Conservation (phyloP, 148 eudicot species). For the Dysphania ambrosioides region DNA sequence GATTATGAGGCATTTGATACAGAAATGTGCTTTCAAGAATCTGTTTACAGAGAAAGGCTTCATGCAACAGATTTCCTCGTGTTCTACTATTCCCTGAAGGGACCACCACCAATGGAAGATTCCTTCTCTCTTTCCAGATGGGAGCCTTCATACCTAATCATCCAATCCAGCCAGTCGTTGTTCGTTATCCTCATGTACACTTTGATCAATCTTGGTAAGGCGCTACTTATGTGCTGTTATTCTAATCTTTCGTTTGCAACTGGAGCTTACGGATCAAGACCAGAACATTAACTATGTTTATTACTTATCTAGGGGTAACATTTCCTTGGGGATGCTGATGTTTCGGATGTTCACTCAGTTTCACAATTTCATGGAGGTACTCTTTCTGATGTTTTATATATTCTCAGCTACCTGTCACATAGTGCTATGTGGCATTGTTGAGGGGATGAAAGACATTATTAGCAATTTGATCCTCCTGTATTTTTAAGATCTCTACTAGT, state of each 20-base stretch:
- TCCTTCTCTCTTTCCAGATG: slow-evolving; percentile 81
- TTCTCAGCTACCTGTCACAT: neutral
- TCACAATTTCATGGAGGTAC: slow-evolving; percentile 43
- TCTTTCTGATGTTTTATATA: neutral
- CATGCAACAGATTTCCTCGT: slow-evolving; percentile 72
- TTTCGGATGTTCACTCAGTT: slow-evolving; percentile 41
- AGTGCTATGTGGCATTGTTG: neutral
- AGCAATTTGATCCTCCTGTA: neutral
- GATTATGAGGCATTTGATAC: slow-evolving; percentile 91
- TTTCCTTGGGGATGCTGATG: slow-evolving; percentile 42
- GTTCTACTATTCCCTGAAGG: slow-evolving; percentile 97
- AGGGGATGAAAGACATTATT: neutral
- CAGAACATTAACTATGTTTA: slow-evolving; percentile 4
- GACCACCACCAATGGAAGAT: slow-evolving; percentile 91
- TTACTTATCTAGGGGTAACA: slow-evolving; percentile 60
- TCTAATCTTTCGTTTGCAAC: no score
- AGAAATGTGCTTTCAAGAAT: slow-evolving; percentile 93
- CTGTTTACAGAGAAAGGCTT: slow-evolving; percentile 97
- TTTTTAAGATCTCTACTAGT: no score
- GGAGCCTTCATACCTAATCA: slow-evolving; percentile 95
- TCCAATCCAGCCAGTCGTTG: slow-evolving; percentile 85
- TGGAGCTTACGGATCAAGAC: no score
- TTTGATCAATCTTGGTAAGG: slow-evolving; percentile 70
- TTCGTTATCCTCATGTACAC: slow-evolving; percentile 89
- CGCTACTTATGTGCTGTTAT: slow-evolving; percentile 2